Evolutionary conservation across 2,329 filamentous ascomycete genomes (phyloP).

Genomic region (Colletotrichum melonis): DNA sequence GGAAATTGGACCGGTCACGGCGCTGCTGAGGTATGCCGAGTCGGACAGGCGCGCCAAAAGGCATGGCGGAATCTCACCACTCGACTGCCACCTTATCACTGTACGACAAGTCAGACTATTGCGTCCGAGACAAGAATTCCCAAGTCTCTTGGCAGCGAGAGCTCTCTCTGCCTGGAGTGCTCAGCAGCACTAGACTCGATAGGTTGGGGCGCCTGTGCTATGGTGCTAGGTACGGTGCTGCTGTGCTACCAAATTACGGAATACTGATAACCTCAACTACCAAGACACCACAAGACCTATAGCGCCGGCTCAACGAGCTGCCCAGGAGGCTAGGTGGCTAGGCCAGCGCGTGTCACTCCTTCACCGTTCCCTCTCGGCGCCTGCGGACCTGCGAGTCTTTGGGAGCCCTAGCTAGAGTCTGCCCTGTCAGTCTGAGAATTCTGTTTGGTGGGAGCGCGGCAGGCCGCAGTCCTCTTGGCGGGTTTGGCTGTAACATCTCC

Average conservation of each 20-base stretch:
- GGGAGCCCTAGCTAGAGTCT: no score
- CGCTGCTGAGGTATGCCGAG: constrained; percentile 18
- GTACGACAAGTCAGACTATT: neutral
- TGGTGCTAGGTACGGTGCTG: no score
- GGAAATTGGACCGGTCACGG: neutral
- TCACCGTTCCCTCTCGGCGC: neutral
- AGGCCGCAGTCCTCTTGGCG: constrained; percentile 8
- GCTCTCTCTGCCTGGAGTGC: neutral
- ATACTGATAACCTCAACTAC: neutral
- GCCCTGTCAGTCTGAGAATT: neutral
- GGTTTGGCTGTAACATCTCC: neutral
- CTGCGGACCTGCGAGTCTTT: neutral
- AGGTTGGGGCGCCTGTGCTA: neutral
- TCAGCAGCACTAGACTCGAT: no score
- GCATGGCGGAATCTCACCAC: neutral
- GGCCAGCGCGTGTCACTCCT: neutral
- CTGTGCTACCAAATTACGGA: no score
- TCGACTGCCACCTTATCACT: neutral
- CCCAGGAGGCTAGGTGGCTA: neutral
- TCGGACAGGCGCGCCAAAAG: constrained; percentile 9
- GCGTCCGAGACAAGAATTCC: constrained; percentile 7
- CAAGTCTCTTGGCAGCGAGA: neutral
- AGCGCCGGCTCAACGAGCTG: neutral
- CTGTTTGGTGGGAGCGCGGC: neutral
- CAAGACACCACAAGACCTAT: neutral